Evolutionary conservation across 2,329 filamentous ascomycete species (phyloP).

Genomic region (Cladophialophora immunda): DNA sequence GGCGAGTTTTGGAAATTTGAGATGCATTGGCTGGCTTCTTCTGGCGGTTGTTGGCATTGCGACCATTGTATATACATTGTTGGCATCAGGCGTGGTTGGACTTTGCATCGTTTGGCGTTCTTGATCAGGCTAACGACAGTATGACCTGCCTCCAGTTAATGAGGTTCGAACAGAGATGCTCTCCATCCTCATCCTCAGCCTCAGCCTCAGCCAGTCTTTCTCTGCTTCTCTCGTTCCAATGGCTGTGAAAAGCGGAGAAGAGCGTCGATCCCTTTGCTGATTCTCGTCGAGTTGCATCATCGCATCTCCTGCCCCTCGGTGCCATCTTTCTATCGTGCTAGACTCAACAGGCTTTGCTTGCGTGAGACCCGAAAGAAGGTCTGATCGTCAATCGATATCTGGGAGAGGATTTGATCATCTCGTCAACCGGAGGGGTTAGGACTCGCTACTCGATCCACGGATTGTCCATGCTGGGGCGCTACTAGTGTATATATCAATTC

Average conservation of each 20-base stretch:
- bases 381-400: background rate
- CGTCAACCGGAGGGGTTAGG: background rate
- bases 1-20: slow-evolving; percentile 27
- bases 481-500: background rate
- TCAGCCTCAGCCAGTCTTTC: background rate
- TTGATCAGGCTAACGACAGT: slow-evolving; percentile 13
- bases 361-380: background rate
- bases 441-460: background rate
- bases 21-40: background rate
- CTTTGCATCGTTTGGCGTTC: slow-evolving; percentile 1
- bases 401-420: background rate
- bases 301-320: background rate
- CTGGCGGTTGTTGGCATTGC: background rate
- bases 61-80: background rate
- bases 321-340: background rate
- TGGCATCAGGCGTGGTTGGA: background rate
- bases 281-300: slow-evolving; percentile 4
- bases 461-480: background rate
- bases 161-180: background rate
- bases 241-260: background rate
- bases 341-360: background rate
- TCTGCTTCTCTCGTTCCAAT: background rate
- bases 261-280: background rate
- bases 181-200: background rate
- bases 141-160: background rate